phyloP scores from a whole-genome alignment of 2,329 filamentous ascomycete genomes.

The Fusarium nygamai region DNA sequence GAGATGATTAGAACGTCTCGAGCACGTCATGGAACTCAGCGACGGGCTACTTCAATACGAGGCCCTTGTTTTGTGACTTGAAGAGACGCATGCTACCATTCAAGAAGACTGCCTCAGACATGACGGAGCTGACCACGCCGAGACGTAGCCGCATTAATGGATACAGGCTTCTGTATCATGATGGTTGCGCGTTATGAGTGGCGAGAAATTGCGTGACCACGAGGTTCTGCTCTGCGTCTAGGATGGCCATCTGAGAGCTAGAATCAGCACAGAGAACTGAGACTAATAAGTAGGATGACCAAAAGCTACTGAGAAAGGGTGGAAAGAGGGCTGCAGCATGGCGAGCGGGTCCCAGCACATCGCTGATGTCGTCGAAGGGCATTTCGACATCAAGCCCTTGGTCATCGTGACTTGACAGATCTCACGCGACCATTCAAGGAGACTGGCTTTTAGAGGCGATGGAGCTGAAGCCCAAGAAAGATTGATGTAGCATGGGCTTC shows the following conservation, averaged over 20 bases:
- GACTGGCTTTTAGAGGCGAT: fast-evolving
- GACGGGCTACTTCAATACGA: too few species aligned
- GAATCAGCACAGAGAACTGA: too few species aligned
- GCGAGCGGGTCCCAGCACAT: too few species aligned
- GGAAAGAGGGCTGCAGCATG: too few species aligned
- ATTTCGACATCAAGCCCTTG: fast-evolving
- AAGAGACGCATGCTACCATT: fast-evolving
- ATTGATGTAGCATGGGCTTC: fast-evolving
- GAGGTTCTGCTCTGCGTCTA: neutral
- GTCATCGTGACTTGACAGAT: too few species aligned
- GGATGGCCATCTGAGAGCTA: neutral
- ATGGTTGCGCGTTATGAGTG: neutral
- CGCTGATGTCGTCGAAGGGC: fast-evolving
- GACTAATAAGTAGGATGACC: neutral
- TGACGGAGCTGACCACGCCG: fast-evolving
- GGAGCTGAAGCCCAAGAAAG: fast-evolving
- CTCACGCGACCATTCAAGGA: fast-evolving
- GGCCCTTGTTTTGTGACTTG: neutral
- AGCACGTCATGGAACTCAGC: neutral
- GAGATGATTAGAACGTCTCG: neutral
- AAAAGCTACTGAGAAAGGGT: neutral
- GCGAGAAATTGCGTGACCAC: neutral
- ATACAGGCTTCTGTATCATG: neutral
- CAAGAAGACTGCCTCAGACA: neutral
- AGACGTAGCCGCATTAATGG: fast-evolving